A percentile compares a stretch with the other conserved stretches of the same genome.
Evolutionary conservation across 1,284 basidiomycete species (phyloP).

Genomic region (Vanrija sp.): DNA sequence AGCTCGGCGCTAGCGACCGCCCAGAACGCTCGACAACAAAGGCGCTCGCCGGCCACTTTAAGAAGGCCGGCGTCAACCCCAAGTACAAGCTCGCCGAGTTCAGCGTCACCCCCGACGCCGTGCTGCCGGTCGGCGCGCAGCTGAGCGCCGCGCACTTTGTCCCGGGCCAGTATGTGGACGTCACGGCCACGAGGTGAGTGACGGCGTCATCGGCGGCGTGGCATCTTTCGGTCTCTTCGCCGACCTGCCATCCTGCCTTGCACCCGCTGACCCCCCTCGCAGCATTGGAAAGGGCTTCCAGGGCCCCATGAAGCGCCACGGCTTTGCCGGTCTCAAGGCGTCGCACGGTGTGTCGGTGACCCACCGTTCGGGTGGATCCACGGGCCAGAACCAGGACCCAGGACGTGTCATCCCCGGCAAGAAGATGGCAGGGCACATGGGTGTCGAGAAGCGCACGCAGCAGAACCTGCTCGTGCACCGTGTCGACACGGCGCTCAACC

Average conservation of each 20-base stretch:
- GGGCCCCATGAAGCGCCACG: conserved; percentile 95
- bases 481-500: conserved; percentile 76
- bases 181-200: conserved; percentile 82
- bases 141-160: conserved; percentile 93
- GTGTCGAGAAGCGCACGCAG: conserved; percentile 72
- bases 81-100: conserved; percentile 91
- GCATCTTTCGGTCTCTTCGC: too few species aligned
- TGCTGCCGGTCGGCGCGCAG: conserved; percentile 82
- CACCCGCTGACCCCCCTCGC: conserved; percentile 10
- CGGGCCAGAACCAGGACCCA: conserved; percentile 91
- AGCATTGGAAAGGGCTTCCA: conserved; percentile 97
- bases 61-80: conserved; percentile 71
- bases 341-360: conserved; percentile 96
- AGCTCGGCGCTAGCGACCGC: conserved; percentile 73
- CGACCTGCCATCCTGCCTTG: too few species aligned
- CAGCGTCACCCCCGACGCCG: conserved; percentile 78
- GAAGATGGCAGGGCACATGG: conserved; percentile 97
- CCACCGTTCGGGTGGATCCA: conserved; percentile 89
- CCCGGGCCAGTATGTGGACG: conserved; percentile 94
- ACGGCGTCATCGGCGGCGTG: not conserved
- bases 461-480: conserved; percentile 89
- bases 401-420: conserved; percentile 93
- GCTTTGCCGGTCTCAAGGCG: conserved; percentile 84
- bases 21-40: conserved; percentile 63
- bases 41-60: conserved; percentile 82